A percentile compares a stretch with the other conserved stretches of the same genome.
Conservation (phyloP, 2,329 filamentous ascomycete species). For the Penicillium sp. region DNA sequence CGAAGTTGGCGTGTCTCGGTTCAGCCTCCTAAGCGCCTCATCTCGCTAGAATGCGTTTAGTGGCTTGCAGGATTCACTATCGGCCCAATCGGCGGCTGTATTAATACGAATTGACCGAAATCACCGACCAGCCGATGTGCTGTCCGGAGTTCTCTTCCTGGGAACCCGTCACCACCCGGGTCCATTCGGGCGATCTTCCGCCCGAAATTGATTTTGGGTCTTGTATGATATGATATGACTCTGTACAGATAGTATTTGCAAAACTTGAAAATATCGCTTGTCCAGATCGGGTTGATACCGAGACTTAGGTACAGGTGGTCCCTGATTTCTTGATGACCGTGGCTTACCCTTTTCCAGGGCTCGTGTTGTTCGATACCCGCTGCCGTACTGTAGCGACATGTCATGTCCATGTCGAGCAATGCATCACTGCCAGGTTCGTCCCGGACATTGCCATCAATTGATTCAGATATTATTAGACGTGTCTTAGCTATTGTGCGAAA, state of each 20-base stretch:
- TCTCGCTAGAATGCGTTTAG: conserved; percentile 9
- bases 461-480: conserved; percentile 27
- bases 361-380: neutral
- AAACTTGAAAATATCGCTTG: neutral
- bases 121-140: neutral
- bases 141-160: neutral
- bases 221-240: neutral
- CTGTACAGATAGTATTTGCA: neutral
- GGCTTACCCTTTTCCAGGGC: conserved; percentile 2
- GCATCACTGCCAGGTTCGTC: conserved; percentile 5
- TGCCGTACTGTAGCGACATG: neutral
- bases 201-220: neutral
- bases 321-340: neutral
- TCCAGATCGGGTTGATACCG: neutral
- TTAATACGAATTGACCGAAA: neutral
- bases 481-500: conserved; percentile 8
- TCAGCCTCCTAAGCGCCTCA: conserved; percentile 10
- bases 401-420: conserved; percentile 3
- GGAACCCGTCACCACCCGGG: neutral
- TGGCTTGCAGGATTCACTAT: conserved; percentile 20
- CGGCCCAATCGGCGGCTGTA: conserved; percentile 13
- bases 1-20: conserved; percentile 8
- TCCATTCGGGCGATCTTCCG: conserved; percentile 2
- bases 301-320: neutral
- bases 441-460: conserved; percentile 11